These are phyloP conservation scores for Amaranthus tricolor DNA, from an alignment of 179 eudicot genomes.

Conservation along the genomic window DNA sequence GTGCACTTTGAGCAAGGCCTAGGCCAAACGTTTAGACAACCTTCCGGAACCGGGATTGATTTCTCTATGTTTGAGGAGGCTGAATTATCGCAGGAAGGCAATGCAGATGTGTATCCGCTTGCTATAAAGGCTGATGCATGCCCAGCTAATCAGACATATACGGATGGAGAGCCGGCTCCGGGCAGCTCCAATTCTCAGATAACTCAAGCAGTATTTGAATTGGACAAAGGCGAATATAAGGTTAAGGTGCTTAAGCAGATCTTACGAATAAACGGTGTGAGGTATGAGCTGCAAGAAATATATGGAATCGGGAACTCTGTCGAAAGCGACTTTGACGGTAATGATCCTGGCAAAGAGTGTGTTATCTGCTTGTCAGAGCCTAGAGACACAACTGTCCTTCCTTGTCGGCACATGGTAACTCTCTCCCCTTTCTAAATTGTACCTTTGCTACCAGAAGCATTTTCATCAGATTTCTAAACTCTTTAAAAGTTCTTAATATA, in stretches of 20 bases:
- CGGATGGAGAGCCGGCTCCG: constrained; percentile 39
- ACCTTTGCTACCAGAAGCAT: not conserved
- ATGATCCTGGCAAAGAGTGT: constrained; percentile 95
- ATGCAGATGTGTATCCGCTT: constrained; percentile 58
- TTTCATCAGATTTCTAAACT: not conserved
- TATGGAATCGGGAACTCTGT: constrained; percentile 92
- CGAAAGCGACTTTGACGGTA: constrained; percentile 62
- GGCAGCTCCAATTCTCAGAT: constrained; percentile 73
- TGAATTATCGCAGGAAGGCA: constrained; percentile 53
- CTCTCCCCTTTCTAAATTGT: not conserved
- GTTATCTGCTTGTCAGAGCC: constrained; percentile 98
- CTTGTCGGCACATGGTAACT: constrained; percentile 94
- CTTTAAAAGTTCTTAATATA: not conserved
- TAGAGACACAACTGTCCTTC: constrained; percentile 91
- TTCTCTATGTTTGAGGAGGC: constrained; percentile 64
- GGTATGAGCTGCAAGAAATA: constrained; percentile 93
- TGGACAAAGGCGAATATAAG: constrained; percentile 73
- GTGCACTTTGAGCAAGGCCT: constrained; percentile 78
- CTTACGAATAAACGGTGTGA: constrained; percentile 75
- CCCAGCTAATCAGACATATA: constrained; percentile 35
- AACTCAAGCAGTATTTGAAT: constrained; percentile 81
- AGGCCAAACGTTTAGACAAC: constrained; percentile 79
- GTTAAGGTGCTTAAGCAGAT: constrained; percentile 85
- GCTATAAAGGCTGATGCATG: constrained; percentile 88
- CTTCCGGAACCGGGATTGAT: constrained; percentile 87